These are phyloP conservation scores for Colletotrichum tropicicola DNA, from an alignment of 2,329 filamentous ascomycete species.

Conservation along the genomic window DNA sequence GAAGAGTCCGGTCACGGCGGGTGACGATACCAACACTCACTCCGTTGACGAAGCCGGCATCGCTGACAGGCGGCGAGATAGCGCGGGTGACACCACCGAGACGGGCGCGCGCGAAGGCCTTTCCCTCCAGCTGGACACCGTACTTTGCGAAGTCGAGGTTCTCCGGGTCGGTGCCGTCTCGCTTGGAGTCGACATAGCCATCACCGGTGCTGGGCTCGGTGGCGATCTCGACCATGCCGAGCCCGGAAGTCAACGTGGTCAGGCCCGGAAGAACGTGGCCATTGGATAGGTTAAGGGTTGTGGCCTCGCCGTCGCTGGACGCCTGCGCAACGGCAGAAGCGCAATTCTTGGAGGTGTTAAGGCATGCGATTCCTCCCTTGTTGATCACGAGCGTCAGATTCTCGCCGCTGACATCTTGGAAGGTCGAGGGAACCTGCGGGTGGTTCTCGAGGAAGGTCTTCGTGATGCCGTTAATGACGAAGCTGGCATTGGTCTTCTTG, in stretches of 20 bases:
- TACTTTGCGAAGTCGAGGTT: slow-evolving; percentile 49
- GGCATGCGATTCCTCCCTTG: slow-evolving; percentile 50
- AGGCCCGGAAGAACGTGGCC: slow-evolving; percentile 59
- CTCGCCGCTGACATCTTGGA: slow-evolving; percentile 8
- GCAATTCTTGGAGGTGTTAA: slow-evolving; percentile 32
- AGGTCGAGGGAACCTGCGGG: slow-evolving; percentile 13
- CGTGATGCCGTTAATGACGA: slow-evolving; percentile 48
- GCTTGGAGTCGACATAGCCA: slow-evolving; percentile 45
- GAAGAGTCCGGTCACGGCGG: slow-evolving; percentile 43
- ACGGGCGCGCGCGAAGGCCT: slow-evolving; percentile 48
- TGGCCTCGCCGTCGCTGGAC: slow-evolving; percentile 40
- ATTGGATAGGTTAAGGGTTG: slow-evolving; percentile 48
- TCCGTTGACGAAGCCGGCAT: slow-evolving; percentile 44
- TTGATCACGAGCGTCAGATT: slow-evolving; percentile 49
- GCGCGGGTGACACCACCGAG: slow-evolving; percentile 54
- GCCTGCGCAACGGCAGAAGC: slow-evolving; percentile 30
- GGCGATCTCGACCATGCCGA: slow-evolving; percentile 61
- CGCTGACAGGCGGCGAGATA: slow-evolving; percentile 46
- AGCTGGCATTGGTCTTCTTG: slow-evolving; percentile 33
- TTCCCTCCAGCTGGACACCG: slow-evolving; percentile 50
- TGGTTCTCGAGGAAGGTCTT: slow-evolving; percentile 43
- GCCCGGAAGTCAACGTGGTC: slow-evolving; percentile 54
- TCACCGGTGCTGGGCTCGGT: slow-evolving; percentile 55
- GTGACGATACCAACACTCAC: slow-evolving; percentile 53
- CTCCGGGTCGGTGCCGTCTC: slow-evolving; percentile 36